phyloP scores from a whole-genome alignment of 2,329 filamentous ascomycete genomes.

The Diaporthe citriasiana region DNA sequence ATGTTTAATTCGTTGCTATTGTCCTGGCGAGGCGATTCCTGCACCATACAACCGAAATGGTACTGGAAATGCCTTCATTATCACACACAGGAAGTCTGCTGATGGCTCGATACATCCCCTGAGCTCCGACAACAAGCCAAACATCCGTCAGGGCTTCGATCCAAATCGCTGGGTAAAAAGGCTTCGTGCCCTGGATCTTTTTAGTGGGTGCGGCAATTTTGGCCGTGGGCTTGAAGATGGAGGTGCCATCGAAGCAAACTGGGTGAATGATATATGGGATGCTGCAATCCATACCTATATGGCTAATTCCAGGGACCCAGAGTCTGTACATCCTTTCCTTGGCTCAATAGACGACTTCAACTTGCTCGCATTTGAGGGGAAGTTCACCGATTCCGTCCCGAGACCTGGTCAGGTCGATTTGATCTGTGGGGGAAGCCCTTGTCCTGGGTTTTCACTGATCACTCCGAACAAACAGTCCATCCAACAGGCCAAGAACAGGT shows the following conservation, averaged over 20 bases:
- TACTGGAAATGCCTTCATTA: conserved; percentile 75
- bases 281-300: conserved; percentile 80
- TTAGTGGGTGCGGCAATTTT: conserved; percentile 83
- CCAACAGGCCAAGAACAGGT: conserved; percentile 77
- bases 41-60: conserved; percentile 77
- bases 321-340: conserved; percentile 68
- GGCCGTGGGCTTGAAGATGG: conserved; percentile 82
- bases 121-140: not conserved
- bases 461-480: conserved; percentile 70
- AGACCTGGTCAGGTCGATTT: conserved; percentile 75
- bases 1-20: conserved; percentile 73
- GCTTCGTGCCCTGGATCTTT: conserved; percentile 77
- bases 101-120: conserved; percentile 41
- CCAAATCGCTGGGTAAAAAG: conserved; percentile 53
- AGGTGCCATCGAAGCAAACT: conserved; percentile 73
- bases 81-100: conserved; percentile 60
- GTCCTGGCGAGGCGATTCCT: conserved; percentile 60
- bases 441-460: conserved; percentile 79
- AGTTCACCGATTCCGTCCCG: conserved; percentile 64
- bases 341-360: conserved; percentile 82
- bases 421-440: conserved; percentile 81
- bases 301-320: conserved; percentile 68
- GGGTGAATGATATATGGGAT: conserved; percentile 76
- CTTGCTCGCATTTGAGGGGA: conserved; percentile 65
- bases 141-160: conserved; percentile 67